Evolutionary conservation across 2,329 filamentous ascomycete genomes (phyloP), one percentile per base, ranked within the genome.

Genomic region (Colletotrichum neosansevieriae): DNA sequence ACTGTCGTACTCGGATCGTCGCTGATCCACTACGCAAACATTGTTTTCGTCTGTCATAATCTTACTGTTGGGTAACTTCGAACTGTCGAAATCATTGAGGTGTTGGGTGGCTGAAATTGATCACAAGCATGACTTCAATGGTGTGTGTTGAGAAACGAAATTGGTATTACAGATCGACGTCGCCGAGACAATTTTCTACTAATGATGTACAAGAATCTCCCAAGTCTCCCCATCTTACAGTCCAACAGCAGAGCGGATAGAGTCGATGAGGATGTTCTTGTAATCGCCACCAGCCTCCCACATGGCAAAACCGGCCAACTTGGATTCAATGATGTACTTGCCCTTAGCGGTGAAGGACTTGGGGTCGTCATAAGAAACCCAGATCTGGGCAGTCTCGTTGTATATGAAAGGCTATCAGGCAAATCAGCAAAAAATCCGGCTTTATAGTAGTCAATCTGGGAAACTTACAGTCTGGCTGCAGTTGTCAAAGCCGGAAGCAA

Each of bases 281-380:
- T 66, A 60, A 15, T 69, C 66, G 11, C 66, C 66, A 15, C 66
- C 66, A 15, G 66, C 42, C 61, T 69, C 66, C 34, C 34, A 69
- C 54, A 69, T 36, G 49, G 66, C 54, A 24, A 69, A 69, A 4
- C 66, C 66, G 11, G 66, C 66, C 32, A 69, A 15, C 13, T 59
- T 56, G 32, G 56, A 32, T n/a, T 34, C 29, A 3, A 21, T 56
- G 34, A 69, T 40, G 42, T 66, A 69, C 12, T 60, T 45, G 66
- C 66, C 66, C 66, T 69, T 69, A 15, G 42, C 61, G 3, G 24
- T 44, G n/a, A 69, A 15, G 0, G 66, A 69, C 49, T 69, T 10
- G 6, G 51, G 36, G 29, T 69, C 34, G 49, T 69, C 66, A 56
- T 69, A 69, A n/a, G 66, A 69, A 38, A 69, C 66, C 66, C 66